phyloP scores from a whole-genome alignment of 2,329 filamentous ascomycete genomes.

The Pseudogymnoascus sp. region DNA sequence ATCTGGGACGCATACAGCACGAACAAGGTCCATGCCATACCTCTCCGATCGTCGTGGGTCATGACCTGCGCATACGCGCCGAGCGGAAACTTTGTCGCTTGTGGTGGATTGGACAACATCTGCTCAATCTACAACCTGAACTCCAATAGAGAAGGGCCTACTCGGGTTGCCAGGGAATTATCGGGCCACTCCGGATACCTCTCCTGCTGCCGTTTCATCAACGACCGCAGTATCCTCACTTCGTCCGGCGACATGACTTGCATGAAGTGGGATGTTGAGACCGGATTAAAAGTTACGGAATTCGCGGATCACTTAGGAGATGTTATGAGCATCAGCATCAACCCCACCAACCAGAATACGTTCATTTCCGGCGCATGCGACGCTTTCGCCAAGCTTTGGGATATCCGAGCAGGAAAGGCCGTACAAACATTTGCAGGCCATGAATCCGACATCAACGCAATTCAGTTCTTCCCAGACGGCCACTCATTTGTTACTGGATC shows the following conservation, averaged over 20 bases:
- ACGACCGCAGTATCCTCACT: conserved; percentile 93
- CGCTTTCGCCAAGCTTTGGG: conserved; percentile 97
- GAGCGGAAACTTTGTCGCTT: conserved; percentile 96
- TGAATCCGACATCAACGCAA: conserved; percentile 98
- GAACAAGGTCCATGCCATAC: conserved; percentile 98
- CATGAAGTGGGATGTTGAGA: conserved; percentile 99
- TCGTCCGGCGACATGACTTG: conserved; percentile 99
- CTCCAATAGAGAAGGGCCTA: conserved; percentile 87
- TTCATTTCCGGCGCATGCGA: conserved; percentile 99
- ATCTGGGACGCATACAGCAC: conserved; percentile 99
- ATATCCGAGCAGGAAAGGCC: conserved; percentile 95
- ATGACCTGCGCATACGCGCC: conserved; percentile 99
- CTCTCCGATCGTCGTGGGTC: conserved; percentile 95
- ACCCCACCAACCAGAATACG: conserved; percentile 97
- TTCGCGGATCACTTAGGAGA: conserved; percentile 97
- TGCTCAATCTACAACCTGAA: conserved; percentile 99
- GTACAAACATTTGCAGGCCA: conserved; percentile 98
- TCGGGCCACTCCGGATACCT: conserved; percentile 96
- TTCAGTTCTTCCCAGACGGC: conserved; percentile 98
- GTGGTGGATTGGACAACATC: conserved; percentile 97
- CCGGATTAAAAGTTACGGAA: conserved; percentile 91
- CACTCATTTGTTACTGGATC: conserved; percentile 98
- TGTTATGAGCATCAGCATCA: conserved; percentile 99
- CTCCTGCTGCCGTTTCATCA: conserved; percentile 97
- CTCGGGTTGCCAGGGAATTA: conserved; percentile 87